These are phyloP conservation scores for Solanum hybrid DNA, from an alignment of 305 asterid species.

Conservation along the genomic window DNA sequence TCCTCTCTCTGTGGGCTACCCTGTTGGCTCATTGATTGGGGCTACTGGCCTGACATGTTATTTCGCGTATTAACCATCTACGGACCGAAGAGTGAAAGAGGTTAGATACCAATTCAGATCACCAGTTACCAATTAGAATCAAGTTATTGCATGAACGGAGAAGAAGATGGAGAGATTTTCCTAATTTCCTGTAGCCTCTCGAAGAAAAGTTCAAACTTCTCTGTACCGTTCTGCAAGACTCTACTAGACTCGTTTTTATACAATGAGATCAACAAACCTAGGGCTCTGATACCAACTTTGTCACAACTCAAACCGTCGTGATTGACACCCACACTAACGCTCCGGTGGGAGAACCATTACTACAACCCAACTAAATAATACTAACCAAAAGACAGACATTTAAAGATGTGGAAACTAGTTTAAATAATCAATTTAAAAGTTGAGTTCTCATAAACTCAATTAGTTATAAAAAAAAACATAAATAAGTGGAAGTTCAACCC, in stretches of 20 bases:
- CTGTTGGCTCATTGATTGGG: neutral
- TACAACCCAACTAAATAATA: neutral
- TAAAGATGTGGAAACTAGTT: neutral
- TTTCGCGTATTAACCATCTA: neutral
- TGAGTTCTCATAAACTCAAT: neutral
- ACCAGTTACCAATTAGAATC: neutral
- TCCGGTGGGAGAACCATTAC: neutral
- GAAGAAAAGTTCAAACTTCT: neutral
- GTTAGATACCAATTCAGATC: neutral
- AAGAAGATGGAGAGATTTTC: neutral
- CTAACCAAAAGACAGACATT: neutral
- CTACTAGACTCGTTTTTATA: neutral
- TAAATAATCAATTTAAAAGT: too few species aligned
- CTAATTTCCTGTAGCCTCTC: neutral
- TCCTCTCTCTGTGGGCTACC: neutral
- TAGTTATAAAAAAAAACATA: neutral
- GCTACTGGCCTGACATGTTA: rapidly evolving
- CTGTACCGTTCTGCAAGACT: neutral
- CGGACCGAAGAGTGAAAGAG: neutral
- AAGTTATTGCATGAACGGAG: too few species aligned
- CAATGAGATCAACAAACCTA: neutral
- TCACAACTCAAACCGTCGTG: neutral
- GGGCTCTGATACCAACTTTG: neutral
- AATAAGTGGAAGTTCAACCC: neutral
- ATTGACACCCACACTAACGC: neutral